Percentiles rank a stretch among this genome's conserved stretches.
Conservation (phyloP, 2,329 filamentous ascomycete genomes). For the Alternaria viburni region DNA sequence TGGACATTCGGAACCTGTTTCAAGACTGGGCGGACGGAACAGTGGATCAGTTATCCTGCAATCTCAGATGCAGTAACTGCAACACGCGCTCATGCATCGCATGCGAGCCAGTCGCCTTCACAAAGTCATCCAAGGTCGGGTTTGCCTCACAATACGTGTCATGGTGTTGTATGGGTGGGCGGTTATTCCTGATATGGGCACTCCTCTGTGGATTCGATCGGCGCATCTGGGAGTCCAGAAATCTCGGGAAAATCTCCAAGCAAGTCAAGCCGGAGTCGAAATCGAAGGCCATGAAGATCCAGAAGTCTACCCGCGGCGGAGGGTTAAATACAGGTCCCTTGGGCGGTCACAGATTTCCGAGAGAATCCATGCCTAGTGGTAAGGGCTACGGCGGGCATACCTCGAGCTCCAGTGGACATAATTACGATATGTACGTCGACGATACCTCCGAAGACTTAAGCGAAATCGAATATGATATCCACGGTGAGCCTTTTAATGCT, state of each 20-base stretch:
- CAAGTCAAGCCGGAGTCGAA: background rate
- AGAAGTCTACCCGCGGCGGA: background rate
- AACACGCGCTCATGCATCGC: slow-evolving; percentile 20
- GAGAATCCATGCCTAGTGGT: slow-evolving; percentile 11
- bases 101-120: slow-evolving; percentile 14
- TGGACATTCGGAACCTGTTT: slow-evolving; percentile 19
- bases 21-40: slow-evolving; percentile 20
- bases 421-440: background rate
- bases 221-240: slow-evolving; percentile 15
- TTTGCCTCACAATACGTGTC: slow-evolving; percentile 12
- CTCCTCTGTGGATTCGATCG: slow-evolving; percentile 48
- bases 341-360: background rate
- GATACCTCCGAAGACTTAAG: background rate
- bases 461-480: background rate
- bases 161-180: slow-evolving; percentile 47
- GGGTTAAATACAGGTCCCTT: slow-evolving; percentile 7
- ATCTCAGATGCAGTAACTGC: slow-evolving; percentile 26
- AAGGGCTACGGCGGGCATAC: slow-evolving; percentile 16
- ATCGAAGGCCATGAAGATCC: background rate
- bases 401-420: slow-evolving; percentile 10
- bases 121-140: slow-evolving; percentile 1
- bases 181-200: slow-evolving; percentile 45
- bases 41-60: slow-evolving; percentile 9
- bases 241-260: background rate
- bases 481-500: background rate